Conservation (phyloP, 2,329 filamentous ascomycete species). For the Penicillium sp. region DNA sequence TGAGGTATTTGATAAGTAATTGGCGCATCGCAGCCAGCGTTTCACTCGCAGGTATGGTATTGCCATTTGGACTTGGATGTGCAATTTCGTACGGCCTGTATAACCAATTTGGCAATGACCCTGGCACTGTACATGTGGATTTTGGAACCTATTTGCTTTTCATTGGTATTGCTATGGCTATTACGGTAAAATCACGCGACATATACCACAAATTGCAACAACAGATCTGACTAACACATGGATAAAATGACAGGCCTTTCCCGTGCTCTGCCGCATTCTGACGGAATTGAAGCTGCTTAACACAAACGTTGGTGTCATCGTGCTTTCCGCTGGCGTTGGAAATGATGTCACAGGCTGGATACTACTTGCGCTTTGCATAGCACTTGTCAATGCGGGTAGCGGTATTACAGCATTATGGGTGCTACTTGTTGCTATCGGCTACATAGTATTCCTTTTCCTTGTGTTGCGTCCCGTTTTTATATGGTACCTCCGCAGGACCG, state of each 20-base stretch:
- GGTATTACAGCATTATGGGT: constrained; percentile 84
- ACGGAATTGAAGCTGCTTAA: constrained; percentile 82
- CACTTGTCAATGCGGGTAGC: constrained; percentile 80
- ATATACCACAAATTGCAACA: background rate
- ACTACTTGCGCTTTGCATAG: constrained; percentile 85
- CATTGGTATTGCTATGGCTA: constrained; percentile 88
- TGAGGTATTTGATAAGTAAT: constrained; percentile 71
- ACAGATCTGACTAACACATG: background rate
- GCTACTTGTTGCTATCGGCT: constrained; percentile 70
- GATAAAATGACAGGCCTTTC: constrained; percentile 56
- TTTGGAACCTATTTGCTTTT: constrained; percentile 69
- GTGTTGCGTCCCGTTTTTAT: constrained; percentile 70
- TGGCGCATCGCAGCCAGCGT: constrained; percentile 78
- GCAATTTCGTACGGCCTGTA: constrained; percentile 80
- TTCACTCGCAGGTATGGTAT: constrained; percentile 70
- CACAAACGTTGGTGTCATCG: constrained; percentile 81
- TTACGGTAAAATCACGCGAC: constrained; percentile 59
- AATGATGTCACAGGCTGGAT: constrained; percentile 94
- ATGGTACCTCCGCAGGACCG: constrained; percentile 67
- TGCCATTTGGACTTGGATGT: constrained; percentile 79
- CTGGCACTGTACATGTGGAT: constrained; percentile 52
- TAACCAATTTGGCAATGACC: constrained; percentile 62
- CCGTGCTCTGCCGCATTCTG: constrained; percentile 88
- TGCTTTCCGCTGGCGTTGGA: constrained; percentile 83
- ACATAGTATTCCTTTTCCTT: constrained; percentile 70